phyloP scores from a whole-genome alignment of 768 basidiomycete genomes.

The Cystobasidium onofrii region DNA sequence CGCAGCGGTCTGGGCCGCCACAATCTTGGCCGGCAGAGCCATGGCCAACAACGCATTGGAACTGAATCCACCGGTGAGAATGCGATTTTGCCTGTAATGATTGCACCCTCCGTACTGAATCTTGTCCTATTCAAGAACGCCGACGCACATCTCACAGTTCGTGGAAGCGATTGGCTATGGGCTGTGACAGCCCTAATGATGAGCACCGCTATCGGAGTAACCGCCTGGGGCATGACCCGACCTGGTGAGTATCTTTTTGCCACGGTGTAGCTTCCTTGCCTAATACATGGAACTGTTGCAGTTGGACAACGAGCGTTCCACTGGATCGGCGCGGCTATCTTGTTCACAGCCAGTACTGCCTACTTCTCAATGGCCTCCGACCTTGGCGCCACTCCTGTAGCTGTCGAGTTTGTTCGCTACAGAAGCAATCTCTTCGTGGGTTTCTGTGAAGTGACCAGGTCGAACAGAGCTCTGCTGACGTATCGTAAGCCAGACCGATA shows the following conservation, averaged over 20 bases:
- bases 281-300: not conserved
- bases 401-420: slow-evolving; percentile 50
- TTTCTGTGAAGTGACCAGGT: no score
- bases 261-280: not conserved
- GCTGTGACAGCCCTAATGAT: slow-evolving; percentile 54
- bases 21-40: not conserved
- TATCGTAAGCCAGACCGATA: slow-evolving; percentile 32
- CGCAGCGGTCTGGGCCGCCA: not conserved
- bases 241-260: slow-evolving; percentile 13
- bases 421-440: slow-evolving; percentile 49
- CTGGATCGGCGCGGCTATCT: slow-evolving; percentile 51
- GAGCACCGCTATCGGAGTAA: slow-evolving; percentile 47
- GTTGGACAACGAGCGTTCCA: slow-evolving; percentile 52
- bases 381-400: slow-evolving; percentile 52
- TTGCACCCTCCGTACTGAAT: no score
- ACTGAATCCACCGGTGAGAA: slow-evolving; percentile 7
- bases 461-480: no score
- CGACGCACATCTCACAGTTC: slow-evolving; percentile 48
- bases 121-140: no score
- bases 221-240: slow-evolving; percentile 46
- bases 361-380: slow-evolving; percentile 57
- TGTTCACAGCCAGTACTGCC: slow-evolving; percentile 49
- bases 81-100: no score
- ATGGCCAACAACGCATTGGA: not conserved
- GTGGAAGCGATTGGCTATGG: slow-evolving; percentile 55